Evolutionary conservation across 306 rosid species (phyloP).

Genomic region (Cyclanthera cordifolia): DNA sequence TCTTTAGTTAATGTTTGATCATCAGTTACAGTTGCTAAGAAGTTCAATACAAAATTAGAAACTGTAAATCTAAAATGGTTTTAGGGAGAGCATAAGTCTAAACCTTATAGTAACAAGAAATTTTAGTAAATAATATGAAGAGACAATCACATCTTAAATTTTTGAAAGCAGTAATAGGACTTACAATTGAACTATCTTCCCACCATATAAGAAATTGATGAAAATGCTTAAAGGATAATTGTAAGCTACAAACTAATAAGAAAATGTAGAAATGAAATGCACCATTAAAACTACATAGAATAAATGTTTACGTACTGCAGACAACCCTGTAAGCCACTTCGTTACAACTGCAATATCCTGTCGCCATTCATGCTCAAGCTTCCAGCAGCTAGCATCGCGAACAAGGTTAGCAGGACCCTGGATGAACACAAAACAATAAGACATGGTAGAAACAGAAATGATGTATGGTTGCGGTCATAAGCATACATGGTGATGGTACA

Average conservation of each 20-base stretch:
- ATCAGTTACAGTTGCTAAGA: background rate
- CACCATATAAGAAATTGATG: background rate
- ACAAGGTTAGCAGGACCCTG: conserved; percentile 88
- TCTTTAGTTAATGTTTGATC: background rate
- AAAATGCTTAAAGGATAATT: background rate
- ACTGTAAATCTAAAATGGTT: background rate
- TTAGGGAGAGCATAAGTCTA: background rate
- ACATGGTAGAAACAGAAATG: background rate
- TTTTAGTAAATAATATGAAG: background rate
- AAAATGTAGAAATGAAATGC: background rate
- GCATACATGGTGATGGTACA: background rate
- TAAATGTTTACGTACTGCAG: conserved; percentile 50
- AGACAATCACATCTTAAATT: background rate
- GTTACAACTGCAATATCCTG: conserved; percentile 99
- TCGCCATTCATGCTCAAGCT: conserved; percentile 90
- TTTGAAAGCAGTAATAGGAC: background rate
- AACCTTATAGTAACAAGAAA: background rate
- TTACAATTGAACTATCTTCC: background rate
- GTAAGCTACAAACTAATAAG: background rate
- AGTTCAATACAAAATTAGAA: background rate
- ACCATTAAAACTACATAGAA: conserved; percentile 11
- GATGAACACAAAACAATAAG: conserved; percentile 19
- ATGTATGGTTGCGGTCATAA: conserved; percentile 2
- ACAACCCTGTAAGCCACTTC: conserved; percentile 92
- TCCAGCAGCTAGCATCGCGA: conserved; percentile 85